These are phyloP conservation scores for Flaveria sonorensis DNA, from an alignment of 129 eudicot species.

Conservation along the genomic window DNA sequence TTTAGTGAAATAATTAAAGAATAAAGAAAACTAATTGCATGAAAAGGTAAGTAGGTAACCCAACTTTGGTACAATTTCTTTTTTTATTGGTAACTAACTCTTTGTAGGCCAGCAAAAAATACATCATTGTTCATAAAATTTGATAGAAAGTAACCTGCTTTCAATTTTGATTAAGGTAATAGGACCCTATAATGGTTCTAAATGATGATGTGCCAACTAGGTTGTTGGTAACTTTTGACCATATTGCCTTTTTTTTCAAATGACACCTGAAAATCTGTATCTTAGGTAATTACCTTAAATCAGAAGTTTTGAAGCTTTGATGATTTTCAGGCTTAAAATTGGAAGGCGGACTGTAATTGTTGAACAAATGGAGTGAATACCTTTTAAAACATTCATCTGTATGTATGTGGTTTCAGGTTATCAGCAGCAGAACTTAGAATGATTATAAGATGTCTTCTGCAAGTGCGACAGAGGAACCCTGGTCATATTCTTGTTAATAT, in stretches of 20 bases:
- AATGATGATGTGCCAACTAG: background rate
- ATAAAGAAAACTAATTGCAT: background rate
- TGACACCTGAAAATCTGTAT: background rate
- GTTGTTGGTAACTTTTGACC: background rate
- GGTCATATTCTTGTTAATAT: constrained; percentile 78
- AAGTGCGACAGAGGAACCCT: constrained; percentile 65
- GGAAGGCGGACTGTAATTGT: constrained; percentile 6
- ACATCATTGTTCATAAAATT: background rate
- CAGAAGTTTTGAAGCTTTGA: background rate
- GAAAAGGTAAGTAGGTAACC: background rate
- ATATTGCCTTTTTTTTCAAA: background rate
- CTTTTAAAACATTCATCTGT: constrained; percentile 18
- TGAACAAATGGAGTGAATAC: background rate
- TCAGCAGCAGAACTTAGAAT: constrained; percentile 82
- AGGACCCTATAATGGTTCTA: background rate
- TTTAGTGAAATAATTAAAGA: background rate
- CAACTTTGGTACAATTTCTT: background rate
- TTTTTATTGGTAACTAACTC: background rate
- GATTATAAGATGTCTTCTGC: constrained; percentile 81
- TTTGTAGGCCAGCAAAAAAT: background rate
- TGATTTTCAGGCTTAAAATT: background rate
- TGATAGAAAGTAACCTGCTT: background rate
- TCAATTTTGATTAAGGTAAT: background rate
- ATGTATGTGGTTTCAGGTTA: constrained; percentile 52
- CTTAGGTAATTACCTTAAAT: background rate